phyloP scores from a whole-genome alignment of 345 rosid genomes.

The Rubroshorea leprosula region DNA sequence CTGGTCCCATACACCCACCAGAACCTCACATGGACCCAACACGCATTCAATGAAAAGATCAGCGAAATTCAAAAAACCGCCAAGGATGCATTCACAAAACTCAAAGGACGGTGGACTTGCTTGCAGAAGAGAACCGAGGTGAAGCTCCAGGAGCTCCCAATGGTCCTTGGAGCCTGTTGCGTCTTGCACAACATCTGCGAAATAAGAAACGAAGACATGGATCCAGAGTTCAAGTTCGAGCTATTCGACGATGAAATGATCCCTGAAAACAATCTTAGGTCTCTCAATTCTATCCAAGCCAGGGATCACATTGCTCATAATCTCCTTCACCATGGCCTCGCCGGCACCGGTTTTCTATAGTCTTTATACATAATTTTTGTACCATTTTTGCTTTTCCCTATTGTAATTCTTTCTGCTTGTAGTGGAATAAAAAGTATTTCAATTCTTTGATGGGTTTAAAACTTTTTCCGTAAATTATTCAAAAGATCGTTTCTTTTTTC shows the following conservation, averaged over 20 bases:
- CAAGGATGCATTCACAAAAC: constrained; percentile 34
- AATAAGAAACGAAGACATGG: constrained; percentile 37
- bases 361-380: too few relatives aligned
- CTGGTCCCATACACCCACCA: constrained; percentile 43
- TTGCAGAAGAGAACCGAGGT: constrained; percentile 43
- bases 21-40: constrained; percentile 50
- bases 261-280: constrained; percentile 20
- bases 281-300: constrained; percentile 26
- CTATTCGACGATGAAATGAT: constrained; percentile 34
- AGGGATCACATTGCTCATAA: constrained; percentile 51
- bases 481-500: too few relatives aligned
- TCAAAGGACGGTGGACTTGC: constrained; percentile 48
- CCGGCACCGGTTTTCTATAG: constrained; percentile 26
- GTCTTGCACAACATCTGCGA: constrained; percentile 52
- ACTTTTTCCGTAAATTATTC: neutral
- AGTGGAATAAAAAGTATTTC: too few relatives aligned
- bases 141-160: constrained; percentile 48
- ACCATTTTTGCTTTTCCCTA: too few relatives aligned
- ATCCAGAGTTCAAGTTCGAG: constrained; percentile 24
- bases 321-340: constrained; percentile 40
- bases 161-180: constrained; percentile 50
- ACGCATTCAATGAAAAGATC: constrained; percentile 26
- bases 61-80: constrained; percentile 22
- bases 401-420: too few relatives aligned
- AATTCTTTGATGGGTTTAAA: neutral